Percentiles rank a stretch among this genome's conserved stretches.
phyloP scores from a whole-genome alignment of 129 eudicot genomes.

The Daucus carota region DH1_v3.0 NC_030384.2:40484501-40485000 shows the following conservation, averaged over 20 bases:
- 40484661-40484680: conserved; percentile 35
- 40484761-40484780: conserved; percentile 54
- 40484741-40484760: conserved; percentile 48
- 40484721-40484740: conserved; percentile 26
- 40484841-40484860: conserved; percentile 60
- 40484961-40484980: neutral
- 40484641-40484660: conserved; percentile 44
- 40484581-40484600: neutral
- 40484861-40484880: conserved; percentile 68
- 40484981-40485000: neutral
- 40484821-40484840: conserved; percentile 52
- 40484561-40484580: neutral
- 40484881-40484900: conserved; percentile 62
- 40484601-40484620: conserved; percentile 39
- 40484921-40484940: conserved; percentile 12
- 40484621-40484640: conserved; percentile 70
- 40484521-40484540: neutral
- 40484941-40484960: neutral
- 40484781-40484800: conserved; percentile 70
- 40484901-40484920: conserved; percentile 54
- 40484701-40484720: neutral
- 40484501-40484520: neutral
- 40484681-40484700: conserved; percentile 42
- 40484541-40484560: neutral
- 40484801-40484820: conserved; percentile 75